Evolutionary conservation across 805 yeast species (phyloP).

Genomic region (Zygoascus bituminiphila): DNA sequence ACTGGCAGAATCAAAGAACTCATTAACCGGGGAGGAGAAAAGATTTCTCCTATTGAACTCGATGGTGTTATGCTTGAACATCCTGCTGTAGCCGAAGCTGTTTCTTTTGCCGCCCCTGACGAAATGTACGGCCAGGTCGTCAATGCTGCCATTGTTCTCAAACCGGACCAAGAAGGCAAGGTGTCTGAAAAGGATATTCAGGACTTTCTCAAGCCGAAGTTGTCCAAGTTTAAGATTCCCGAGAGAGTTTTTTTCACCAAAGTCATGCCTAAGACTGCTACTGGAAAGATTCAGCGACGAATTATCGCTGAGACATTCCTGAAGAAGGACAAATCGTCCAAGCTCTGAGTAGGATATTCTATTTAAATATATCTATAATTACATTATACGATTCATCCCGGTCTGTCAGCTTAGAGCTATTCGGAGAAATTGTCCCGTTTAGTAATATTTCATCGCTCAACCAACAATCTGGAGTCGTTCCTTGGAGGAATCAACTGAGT

Average conservation of each 20-base stretch:
- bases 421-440: neutral
- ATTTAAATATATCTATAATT: neutral
- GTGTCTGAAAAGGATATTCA: conserved; percentile 38
- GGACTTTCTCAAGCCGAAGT: conserved; percentile 36
- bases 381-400: neutral
- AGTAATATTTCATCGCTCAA: neutral
- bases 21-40: conserved; percentile 72
- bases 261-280: conserved; percentile 64
- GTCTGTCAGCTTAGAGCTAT: neutral
- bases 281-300: conserved; percentile 69
- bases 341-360: conserved; percentile 6
- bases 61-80: conserved; percentile 54
- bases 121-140: conserved; percentile 64
- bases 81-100: conserved; percentile 62
- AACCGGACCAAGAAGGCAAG: conserved; percentile 27
- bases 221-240: conserved; percentile 57
- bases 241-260: conserved; percentile 48
- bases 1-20: conserved; percentile 70
- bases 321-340: conserved; percentile 14
- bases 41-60: conserved; percentile 64
- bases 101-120: conserved; percentile 60
- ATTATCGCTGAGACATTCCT: conserved; percentile 44
- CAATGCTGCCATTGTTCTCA: conserved; percentile 58
- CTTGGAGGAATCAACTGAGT: neutral
- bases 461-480: neutral